Base-by-base conservation (phyloP, 257 asterid genomes). In the Mentha longifolia region DNA sequence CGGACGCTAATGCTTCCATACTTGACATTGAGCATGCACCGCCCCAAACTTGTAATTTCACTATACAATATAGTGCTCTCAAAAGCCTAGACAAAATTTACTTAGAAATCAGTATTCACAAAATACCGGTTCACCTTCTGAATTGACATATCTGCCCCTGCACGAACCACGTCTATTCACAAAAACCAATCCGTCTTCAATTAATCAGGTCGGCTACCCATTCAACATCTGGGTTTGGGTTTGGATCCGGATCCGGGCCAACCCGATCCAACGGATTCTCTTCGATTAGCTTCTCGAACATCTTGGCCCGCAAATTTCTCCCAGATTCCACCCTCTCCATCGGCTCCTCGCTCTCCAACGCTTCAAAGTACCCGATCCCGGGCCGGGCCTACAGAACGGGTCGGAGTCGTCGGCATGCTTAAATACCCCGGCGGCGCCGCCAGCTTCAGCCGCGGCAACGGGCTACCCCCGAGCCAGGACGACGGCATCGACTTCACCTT, bases 201-300 rank as follows among this genome's bases (percentile, higher is more conserved):
- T 82, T 74, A 0, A 92, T 41, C 60, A 89, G 79, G 30, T 92
- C 95, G 69, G 90, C 72, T 2, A 92, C 88, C 98, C 98, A 87
- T 6, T 82, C 96, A 0, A 92, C 85, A 49, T 87, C 91, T 52
- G 95, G 90, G 41, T 78, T 77, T 0, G 28, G 28, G 41, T 78
- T 77, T 0, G 69, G 13, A 17, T 72, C 73, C 76, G 88, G 81
- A 13, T 79, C 81, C 64, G 83, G 76, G 2, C 76, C 71, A 0
- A 42, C 83, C 74, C 79, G 77, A 45, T 83, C 93, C 62, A 84
- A 69, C 2, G 89, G 89, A 70, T 84, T 84, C 60, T 84, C 89
- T 63, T 84, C 82, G 61, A 81, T 81, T 5, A 84, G 65, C 15
- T 81, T 84, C 80, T 81, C 89, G 57, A 84, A 84, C 85, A 84